Evolutionary conservation across 208 protist species (phyloP), one percentile per base, ranked within the genome.

Genomic region (Wallacemonas collosoma): DNA sequence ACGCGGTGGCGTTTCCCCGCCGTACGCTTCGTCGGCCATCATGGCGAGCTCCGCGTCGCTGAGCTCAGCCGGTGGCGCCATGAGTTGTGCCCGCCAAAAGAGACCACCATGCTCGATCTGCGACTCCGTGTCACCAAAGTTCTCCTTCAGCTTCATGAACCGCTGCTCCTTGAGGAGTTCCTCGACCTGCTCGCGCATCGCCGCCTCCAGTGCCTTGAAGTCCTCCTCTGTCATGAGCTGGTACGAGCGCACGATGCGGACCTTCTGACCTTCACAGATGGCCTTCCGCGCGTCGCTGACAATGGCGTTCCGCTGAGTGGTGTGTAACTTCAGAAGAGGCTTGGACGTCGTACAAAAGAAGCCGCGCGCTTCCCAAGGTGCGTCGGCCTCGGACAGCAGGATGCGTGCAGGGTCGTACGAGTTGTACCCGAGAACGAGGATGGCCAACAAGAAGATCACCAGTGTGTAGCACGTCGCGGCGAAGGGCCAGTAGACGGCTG

Each of bases 211-310:
- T 15, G 68, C 77, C 47, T 82, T 58, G 75, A 93, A 96, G 80
- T 92, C 88, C 35, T 84, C 80, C 79, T 96, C 89, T 14, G 87
- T 92, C 81, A 93, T 91, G 55, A 96, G 89, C 41, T 92, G 83
- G 68, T 96, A 96, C 74, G 80, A 90, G 38, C 89, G 83, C 43
- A 92, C 87, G 72, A 96, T 94, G 71, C 91, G 91, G 12, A 96
- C 91, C 35, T 73, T 72, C 75, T 89, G 75, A 11, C 91, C 91
- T 3, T 85, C 74, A 54, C 63, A 65, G 64, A 96, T 82, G 35
- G 88, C 91, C 12, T 79, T 80, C 66, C 81, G 81, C 0, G 91
- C 86, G 73, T 96, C 91, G 45, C 81, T 72, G 44, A 96, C 64
- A 72, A 96, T 96, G 63, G 79, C 77, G n/a, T 93, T 88, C 40